Conservation (phyloP, 768 basidiomycete species). For the Collybia mongolica region DNA sequence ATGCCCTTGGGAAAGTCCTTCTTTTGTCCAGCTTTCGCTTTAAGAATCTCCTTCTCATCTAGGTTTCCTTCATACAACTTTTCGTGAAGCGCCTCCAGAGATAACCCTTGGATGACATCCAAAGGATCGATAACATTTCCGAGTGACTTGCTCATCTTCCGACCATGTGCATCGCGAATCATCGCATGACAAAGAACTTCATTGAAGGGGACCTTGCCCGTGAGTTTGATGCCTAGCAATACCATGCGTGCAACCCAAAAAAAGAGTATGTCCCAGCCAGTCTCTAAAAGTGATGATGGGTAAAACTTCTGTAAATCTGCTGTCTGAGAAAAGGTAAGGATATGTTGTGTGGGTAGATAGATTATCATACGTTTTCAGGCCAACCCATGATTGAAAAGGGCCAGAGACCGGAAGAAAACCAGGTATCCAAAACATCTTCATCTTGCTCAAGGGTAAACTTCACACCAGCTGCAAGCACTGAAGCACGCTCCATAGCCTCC, state of each 20-base stretch:
- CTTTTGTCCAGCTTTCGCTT: constrained; percentile 95
- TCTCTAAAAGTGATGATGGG: constrained; percentile 89
- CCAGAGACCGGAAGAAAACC: constrained; percentile 98
- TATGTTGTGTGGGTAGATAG: background rate
- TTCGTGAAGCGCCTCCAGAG: constrained; percentile 77
- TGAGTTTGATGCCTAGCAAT: constrained; percentile 85
- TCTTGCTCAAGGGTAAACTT: constrained; percentile 86
- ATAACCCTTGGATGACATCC: constrained; percentile 87
- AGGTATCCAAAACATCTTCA: constrained; percentile 96
- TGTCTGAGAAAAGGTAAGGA: constrained; percentile 48
- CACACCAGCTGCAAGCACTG: constrained; percentile 61
- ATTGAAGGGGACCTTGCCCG: constrained; percentile 88
- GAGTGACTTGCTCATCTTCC: constrained; percentile 98
- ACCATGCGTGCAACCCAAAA: constrained; percentile 99
- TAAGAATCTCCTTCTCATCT: constrained; percentile 88
- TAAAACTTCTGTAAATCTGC: constrained; percentile 79
- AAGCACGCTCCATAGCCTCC: constrained; percentile 77
- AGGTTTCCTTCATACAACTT: constrained; percentile 91
- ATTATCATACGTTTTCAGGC: constrained; percentile 77
- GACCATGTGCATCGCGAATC: constrained; percentile 97
- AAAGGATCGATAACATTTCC: constrained; percentile 98
- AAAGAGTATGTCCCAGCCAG: constrained; percentile 99
- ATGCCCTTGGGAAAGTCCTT: constrained; percentile 99
- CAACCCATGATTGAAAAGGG: constrained; percentile 97
- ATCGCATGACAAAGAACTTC: constrained; percentile 98